These are phyloP conservation scores for Venturia nashicola DNA, from an alignment of 2,329 filamentous ascomycete species.

Conservation along the genomic window DNA sequence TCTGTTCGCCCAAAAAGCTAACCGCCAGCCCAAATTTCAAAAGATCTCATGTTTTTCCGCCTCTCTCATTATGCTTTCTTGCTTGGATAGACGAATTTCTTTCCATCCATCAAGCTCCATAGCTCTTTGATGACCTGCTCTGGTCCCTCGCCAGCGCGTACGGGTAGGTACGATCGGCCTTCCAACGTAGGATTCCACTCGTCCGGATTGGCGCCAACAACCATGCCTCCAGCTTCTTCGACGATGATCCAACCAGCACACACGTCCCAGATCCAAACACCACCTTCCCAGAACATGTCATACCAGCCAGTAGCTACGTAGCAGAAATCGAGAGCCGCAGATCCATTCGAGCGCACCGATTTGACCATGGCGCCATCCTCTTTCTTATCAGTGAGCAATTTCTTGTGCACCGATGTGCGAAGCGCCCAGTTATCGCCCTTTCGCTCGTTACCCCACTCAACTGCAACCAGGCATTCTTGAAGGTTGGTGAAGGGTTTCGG, in stretches of 20 bases:
- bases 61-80: neutral
- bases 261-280: slow-evolving; percentile 25
- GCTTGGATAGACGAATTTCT: slow-evolving; percentile 18
- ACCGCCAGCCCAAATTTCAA: neutral
- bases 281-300: slow-evolving; percentile 26
- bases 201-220: slow-evolving; percentile 23
- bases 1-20: neutral
- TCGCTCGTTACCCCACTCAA: slow-evolving; percentile 27
- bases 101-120: slow-evolving; percentile 23
- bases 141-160: slow-evolving; percentile 21
- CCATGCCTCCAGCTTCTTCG: slow-evolving; percentile 25
- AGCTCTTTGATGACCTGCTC: slow-evolving; percentile 21
- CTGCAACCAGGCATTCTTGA: slow-evolving; percentile 20
- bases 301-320: slow-evolving; percentile 24
- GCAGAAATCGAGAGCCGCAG: slow-evolving; percentile 26
- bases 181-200: slow-evolving; percentile 23
- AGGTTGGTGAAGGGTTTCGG: slow-evolving; percentile 17
- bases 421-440: slow-evolving; percentile 24
- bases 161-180: slow-evolving; percentile 22
- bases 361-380: slow-evolving; percentile 23
- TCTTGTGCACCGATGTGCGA: slow-evolving; percentile 18
- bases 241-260: slow-evolving; percentile 26
- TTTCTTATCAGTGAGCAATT: slow-evolving; percentile 18
- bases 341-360: slow-evolving; percentile 22
- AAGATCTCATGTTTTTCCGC: neutral